Evolutionary conservation across 2,329 filamentous ascomycete genomes (phyloP).

Genomic region (Ceratocystis eucalypticola): DNA sequence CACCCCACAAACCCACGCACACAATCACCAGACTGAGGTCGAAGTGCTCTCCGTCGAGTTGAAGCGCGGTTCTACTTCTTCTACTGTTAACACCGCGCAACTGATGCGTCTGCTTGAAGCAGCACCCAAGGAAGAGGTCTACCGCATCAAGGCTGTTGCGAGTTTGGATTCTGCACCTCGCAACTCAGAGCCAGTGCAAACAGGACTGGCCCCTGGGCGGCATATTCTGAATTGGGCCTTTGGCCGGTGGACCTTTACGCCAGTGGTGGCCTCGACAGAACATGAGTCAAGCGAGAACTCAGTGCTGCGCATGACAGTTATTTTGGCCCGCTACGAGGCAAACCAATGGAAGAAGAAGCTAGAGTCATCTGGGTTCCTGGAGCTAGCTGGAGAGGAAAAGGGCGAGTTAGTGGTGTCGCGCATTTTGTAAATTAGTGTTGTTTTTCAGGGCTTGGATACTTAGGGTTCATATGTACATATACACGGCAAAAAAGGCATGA

Average conservation of each 20-base stretch:
- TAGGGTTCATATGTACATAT: background rate
- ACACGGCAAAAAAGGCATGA: background rate
- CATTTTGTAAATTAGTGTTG: conserved; percentile 29
- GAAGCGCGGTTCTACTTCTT: conserved; percentile 27
- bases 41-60: conserved; percentile 80
- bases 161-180: conserved; percentile 34
- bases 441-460: background rate
- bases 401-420: conserved; percentile 41
- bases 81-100: conserved; percentile 42
- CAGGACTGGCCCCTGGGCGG: conserved; percentile 29
- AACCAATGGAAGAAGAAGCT: conserved; percentile 65
- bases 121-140: conserved; percentile 85
- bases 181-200: conserved; percentile 39
- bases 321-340: conserved; percentile 59
- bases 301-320: conserved; percentile 58
- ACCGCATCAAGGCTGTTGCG: conserved; percentile 72
- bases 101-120: conserved; percentile 53
- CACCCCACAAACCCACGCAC: conserved; percentile 29
- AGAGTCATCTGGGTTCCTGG: conserved; percentile 42
- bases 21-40: conserved; percentile 68
- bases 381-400: conserved; percentile 33
- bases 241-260: conserved; percentile 83
- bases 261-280: conserved; percentile 33
- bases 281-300: conserved; percentile 43
- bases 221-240: conserved; percentile 99